Conservation (phyloP, 768 basidiomycete genomes). For the Termitomyces bulborhizus region DNA sequence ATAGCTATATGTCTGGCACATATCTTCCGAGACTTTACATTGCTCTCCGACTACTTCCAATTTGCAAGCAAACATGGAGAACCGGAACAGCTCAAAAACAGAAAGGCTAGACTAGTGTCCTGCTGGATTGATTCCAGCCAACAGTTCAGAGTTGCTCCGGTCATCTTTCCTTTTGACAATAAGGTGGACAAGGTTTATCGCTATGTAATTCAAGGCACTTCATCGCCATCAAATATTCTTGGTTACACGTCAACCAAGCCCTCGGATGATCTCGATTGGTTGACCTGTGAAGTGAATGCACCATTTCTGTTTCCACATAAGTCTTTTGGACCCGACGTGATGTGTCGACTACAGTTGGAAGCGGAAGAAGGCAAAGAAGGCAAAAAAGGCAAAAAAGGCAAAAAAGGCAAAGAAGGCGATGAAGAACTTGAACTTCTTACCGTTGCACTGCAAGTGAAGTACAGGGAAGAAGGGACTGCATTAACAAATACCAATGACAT, state of each 20-base stretch:
- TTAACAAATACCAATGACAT: neutral
- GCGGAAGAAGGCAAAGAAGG: neutral
- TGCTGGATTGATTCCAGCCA: conserved; percentile 1
- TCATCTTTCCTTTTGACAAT: neutral
- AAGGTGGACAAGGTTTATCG: neutral
- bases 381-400: no score
- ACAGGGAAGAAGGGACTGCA: neutral
- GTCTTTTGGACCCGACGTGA: conserved; percentile 2
- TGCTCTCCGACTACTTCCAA: neutral
- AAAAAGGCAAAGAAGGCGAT: no score
- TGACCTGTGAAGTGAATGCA: neutral
- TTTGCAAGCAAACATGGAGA: neutral
- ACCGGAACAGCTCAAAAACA: neutral
- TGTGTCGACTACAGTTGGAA: neutral
- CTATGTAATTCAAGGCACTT: neutral
- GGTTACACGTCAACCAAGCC: neutral
- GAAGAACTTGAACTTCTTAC: neutral
- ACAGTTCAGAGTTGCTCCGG: neutral
- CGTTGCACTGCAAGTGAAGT: conserved; percentile 2
- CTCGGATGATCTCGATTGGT: neutral
- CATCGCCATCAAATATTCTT: neutral
- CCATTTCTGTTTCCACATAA: conserved; percentile 2
- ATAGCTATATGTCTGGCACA: neutral
- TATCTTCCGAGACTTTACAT: neutral
- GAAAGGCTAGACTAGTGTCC: conserved; percentile 2